A percentile compares a stretch with the other conserved stretches of the same genome.
Conservation (phyloP, 208 protist species). For the Leishmania turanica region DNA sequence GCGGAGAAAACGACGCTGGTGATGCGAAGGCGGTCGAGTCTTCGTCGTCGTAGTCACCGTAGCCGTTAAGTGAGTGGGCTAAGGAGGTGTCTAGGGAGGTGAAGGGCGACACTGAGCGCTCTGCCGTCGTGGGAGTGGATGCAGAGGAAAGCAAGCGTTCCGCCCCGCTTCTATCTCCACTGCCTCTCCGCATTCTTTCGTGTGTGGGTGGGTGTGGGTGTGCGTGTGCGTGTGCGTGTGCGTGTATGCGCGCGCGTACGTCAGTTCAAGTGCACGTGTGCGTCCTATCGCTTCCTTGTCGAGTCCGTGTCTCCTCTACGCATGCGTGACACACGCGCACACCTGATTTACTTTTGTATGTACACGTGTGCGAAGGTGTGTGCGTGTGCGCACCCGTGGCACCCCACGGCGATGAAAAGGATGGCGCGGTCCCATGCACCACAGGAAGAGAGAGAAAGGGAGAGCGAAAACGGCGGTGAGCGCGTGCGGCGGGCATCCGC, state of each 20-base stretch:
- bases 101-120: conserved; percentile 5
- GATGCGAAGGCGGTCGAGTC: background rate
- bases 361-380: background rate
- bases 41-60: background rate
- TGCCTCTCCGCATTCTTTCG: conserved; percentile 2
- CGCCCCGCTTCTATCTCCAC: background rate
- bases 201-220: background rate
- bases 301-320: background rate
- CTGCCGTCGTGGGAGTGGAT: background rate
- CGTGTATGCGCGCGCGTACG: background rate
- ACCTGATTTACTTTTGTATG: background rate
- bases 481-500: background rate
- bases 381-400: background rate
- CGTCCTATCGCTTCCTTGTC: background rate
- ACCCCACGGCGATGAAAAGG: background rate
- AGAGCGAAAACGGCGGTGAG: background rate
- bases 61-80: background rate
- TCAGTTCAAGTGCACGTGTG: background rate
- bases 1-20: background rate
- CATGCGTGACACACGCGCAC: background rate
- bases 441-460: background rate
- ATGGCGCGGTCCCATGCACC: background rate
- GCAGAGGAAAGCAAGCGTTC: background rate
- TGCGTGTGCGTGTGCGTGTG: background rate
- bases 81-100: conserved; percentile 7